A percentile compares a stretch with the other conserved stretches of the same genome.
Evolutionary conservation across 768 basidiomycete species (phyloP).

Genomic region (Omphalotus guepiniiformis): DNA sequence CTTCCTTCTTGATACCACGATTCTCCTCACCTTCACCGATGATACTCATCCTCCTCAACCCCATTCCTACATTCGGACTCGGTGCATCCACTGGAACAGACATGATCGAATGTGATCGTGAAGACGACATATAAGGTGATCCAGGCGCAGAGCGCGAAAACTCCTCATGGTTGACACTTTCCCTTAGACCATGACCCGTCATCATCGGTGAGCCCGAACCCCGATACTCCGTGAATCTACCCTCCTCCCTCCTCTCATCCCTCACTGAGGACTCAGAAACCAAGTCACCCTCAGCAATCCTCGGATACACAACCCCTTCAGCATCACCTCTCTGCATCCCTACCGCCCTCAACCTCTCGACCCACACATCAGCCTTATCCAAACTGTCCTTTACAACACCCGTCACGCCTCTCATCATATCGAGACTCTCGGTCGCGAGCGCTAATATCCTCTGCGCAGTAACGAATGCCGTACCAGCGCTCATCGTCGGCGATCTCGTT

Average conservation of each 20-base stretch:
- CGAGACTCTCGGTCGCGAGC: conserved; percentile 86
- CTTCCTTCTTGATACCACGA: neutral
- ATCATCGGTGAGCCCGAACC: no score
- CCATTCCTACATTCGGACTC: conserved; percentile 3
- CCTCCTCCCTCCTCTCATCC: no score
- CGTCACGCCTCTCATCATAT: conserved; percentile 90
- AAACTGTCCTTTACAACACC: conserved; percentile 82
- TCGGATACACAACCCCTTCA: neutral
- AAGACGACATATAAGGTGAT: neutral
- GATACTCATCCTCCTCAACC: conserved; percentile 6
- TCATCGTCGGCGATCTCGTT: conserved; percentile 20
- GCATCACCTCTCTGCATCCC: conserved; percentile 57
- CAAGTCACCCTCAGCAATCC: no score
- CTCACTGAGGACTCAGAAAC: no score
- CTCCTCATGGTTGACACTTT: no score
- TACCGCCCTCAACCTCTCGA: conserved; percentile 72
- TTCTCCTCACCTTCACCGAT: neutral
- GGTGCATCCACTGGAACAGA: neutral
- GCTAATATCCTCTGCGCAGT: conserved; percentile 80
- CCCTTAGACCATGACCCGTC: no score
- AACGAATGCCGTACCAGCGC: conserved; percentile 54
- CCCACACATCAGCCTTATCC: conserved; percentile 90
- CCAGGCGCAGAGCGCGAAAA: neutral
- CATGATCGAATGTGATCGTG: neutral
- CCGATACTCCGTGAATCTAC: no score